Base-by-base conservation (phyloP, 495 filamentous ascomycete genomes). In the Penicillium lagena region DNA sequence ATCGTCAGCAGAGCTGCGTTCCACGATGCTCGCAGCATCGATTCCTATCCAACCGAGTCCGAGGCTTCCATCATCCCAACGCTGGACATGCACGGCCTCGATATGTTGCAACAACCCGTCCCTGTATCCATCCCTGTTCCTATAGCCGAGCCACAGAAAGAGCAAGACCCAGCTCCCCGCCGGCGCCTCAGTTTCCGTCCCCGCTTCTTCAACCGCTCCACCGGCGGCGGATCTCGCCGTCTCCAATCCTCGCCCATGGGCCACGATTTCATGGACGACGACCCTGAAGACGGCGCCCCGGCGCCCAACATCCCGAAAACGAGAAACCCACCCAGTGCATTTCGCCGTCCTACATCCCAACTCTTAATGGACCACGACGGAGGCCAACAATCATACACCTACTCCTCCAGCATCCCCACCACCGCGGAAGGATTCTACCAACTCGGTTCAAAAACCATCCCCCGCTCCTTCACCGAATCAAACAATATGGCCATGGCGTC, bases 241-340 rank as follows among this genome's bases (percentile, higher is more conserved):
- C 45, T 60, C 0, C 59, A 67, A 32, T 52, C 50, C 7, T 59
- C 68, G 0, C 58, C 60, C 7, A 56, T 52, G 4, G 17, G 14
- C 1, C 37, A 55, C 8, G 63, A 67, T 7, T 42, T 50, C 11
- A 35, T 40, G 2, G 56, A 64, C 30, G 47, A 51, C 1, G 55
- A 62, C n/a, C 4, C 22, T 6, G 58, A 55, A 7, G 62, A 67
- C 11, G 60, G 58, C 28, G 70, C 63, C 3, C 66, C 68, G 7
- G 59, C 66, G 4, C 68, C 68, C 0, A 48, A 68, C 7, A 58
- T 71, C 8, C 61, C 56, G 0, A 73, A 73, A 36, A 58, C 47
- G 8, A 46, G 56, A 32, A 52, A 42, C 7, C n/a, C 40, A 33
- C 53, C 31, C 28, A 45, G 53, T 14, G 22, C 29, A 11, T 12